These are phyloP conservation scores for Penicillium canariense DNA, from an alignment of 495 filamentous ascomycete genomes.

Conservation along the genomic window DNA sequence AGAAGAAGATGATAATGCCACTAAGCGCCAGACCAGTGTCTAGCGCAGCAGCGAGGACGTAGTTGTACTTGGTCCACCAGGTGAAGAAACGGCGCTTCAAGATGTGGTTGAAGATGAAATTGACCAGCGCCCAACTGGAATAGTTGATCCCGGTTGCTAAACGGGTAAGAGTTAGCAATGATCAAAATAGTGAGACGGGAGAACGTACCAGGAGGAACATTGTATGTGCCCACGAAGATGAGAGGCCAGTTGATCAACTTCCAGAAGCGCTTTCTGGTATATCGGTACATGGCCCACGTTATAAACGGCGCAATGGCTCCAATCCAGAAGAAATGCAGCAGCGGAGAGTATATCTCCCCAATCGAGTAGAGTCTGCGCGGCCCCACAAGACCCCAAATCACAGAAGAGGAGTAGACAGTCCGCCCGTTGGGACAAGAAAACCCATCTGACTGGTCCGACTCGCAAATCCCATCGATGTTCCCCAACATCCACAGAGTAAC, in stretches of 20 bases:
- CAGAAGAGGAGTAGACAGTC: slow-evolving; percentile 40
- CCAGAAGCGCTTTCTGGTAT: slow-evolving; percentile 35
- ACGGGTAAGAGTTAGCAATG: background rate
- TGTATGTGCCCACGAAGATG: slow-evolving; percentile 46
- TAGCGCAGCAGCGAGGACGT: slow-evolving; percentile 32
- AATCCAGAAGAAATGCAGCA: slow-evolving; percentile 37
- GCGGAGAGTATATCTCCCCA: slow-evolving; percentile 23
- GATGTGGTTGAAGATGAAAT: slow-evolving; percentile 44
- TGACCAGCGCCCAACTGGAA: slow-evolving; percentile 48
- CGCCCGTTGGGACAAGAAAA: slow-evolving; percentile 44
- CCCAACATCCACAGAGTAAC: slow-evolving; percentile 44
- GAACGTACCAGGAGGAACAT: slow-evolving; percentile 33
- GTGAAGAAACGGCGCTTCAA: slow-evolving; percentile 37
- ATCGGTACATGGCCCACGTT: slow-evolving; percentile 33
- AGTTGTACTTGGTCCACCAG: slow-evolving; percentile 43
- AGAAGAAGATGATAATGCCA: slow-evolving; percentile 37
- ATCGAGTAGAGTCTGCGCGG: slow-evolving; percentile 27
- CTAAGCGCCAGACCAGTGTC: slow-evolving; percentile 34
- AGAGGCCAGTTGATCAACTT: slow-evolving; percentile 46
- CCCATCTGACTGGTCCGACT: slow-evolving; percentile 27
- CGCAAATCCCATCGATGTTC: slow-evolving; percentile 38
- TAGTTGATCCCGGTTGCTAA: slow-evolving; percentile 50
- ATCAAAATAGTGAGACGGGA: background rate
- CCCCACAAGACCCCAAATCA: slow-evolving; percentile 43
- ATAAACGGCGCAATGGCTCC: slow-evolving; percentile 35